Percentiles rank a stretch among this genome's conserved stretches.
These are phyloP conservation scores for Danielozyma ontarioensis DNA, from an alignment of 805 yeast species.

Conservation along the genomic window DNA sequence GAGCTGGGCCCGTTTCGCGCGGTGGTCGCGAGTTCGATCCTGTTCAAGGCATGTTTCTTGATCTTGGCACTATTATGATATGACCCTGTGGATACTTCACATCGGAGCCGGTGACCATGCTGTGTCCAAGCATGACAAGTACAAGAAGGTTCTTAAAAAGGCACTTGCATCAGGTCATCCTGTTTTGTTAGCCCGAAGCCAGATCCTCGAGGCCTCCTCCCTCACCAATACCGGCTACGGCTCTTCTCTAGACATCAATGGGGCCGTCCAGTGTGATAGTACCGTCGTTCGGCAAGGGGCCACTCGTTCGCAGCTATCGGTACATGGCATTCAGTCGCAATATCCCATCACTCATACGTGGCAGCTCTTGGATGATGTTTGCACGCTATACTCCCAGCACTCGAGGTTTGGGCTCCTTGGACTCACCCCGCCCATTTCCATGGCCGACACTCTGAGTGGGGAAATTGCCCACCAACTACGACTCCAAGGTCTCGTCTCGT, in stretches of 20 bases:
- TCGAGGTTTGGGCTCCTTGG: slow-evolving; percentile 3
- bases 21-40: slow-evolving; percentile 47
- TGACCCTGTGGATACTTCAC: slow-evolving; percentile 28
- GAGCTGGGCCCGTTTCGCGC: too few relatives aligned
- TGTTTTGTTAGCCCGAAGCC: slow-evolving; percentile 10
- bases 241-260: slow-evolving; percentile 35
- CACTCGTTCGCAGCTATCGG: slow-evolving; percentile 6
- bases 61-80: neutral
- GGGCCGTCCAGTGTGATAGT: slow-evolving; percentile 43
- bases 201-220: slow-evolving; percentile 29
- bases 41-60: slow-evolving; percentile 4
- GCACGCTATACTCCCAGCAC: slow-evolving; percentile 8
- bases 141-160: slow-evolving; percentile 21
- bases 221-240: slow-evolving; percentile 50
- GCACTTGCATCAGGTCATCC: slow-evolving; percentile 13
- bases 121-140: slow-evolving; percentile 8
- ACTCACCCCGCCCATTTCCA: neutral
- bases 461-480: neutral
- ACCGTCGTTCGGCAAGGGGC: slow-evolving; percentile 19
- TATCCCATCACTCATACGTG: slow-evolving; percentile 28
- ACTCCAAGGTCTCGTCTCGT: neutral
- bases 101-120: slow-evolving; percentile 50
- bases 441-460: neutral
- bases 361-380: slow-evolving; percentile 19
- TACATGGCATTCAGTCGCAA: too few relatives aligned